Percentiles rank a stretch among this genome's conserved stretches.
These are phyloP conservation scores for Coleophoma eucalyptorum DNA, from an alignment of 2,329 filamentous ascomycete species.

Conservation along the genomic window DNA sequence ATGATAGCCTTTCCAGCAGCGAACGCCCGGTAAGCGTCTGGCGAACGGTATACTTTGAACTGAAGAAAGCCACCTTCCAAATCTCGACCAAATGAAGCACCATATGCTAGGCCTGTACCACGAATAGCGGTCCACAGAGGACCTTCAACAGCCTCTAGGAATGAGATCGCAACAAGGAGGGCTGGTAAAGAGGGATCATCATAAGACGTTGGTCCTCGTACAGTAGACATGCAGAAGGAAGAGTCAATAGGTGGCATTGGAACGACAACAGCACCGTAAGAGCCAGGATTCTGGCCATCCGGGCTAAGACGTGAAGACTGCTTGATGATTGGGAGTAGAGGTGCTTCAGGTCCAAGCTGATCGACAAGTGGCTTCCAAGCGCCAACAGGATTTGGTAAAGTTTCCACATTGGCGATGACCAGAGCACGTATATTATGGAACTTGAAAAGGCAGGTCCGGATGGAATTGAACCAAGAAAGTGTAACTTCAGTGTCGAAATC, in stretches of 20 bases:
- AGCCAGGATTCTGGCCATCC: conserved; percentile 72
- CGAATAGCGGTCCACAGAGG: conserved; percentile 92
- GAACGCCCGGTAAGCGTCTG: conserved; percentile 85
- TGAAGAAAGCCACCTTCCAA: conserved; percentile 76
- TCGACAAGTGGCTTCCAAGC: conserved; percentile 65
- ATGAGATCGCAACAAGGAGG: conserved; percentile 82
- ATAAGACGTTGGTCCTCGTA: conserved; percentile 71
- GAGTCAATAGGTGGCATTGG: conserved; percentile 92
- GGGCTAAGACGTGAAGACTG: conserved; percentile 69
- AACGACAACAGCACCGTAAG: conserved; percentile 70
- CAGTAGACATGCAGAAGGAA: conserved; percentile 77
- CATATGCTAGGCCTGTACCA: conserved; percentile 90
- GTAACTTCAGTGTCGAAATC: conserved; percentile 72
- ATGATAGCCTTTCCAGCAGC: conserved; percentile 72
- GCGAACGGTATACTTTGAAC: conserved; percentile 86
- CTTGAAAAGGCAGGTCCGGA: conserved; percentile 73
- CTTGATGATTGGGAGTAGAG: conserved; percentile 67
- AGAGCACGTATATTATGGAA: conserved; percentile 83
- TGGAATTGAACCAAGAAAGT: conserved; percentile 70
- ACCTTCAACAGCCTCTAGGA: conserved; percentile 89
- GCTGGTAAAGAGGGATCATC: conserved; percentile 76
- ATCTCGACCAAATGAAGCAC: conserved; percentile 73
- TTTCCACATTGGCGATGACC: conserved; percentile 76
- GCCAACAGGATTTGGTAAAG: conserved; percentile 70
- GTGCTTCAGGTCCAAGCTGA: conserved; percentile 35